Conservation (phyloP, 2,329 filamentous ascomycete genomes). For the Ophiostoma quercus region DNA sequence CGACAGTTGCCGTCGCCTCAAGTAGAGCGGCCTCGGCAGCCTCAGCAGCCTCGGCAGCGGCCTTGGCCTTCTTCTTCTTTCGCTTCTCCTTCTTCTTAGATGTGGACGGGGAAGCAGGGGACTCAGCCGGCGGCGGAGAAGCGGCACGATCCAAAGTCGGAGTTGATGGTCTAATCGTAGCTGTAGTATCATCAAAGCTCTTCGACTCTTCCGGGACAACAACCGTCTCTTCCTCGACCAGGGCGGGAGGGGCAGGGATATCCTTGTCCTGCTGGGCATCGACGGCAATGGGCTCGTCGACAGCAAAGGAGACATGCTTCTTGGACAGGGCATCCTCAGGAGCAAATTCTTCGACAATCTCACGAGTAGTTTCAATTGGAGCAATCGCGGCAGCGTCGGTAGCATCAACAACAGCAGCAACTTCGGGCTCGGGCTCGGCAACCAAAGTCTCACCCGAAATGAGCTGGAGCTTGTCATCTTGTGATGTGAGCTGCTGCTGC, state of each 20-base stretch:
- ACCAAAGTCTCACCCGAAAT: conserved; percentile 16
- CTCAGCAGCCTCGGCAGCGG: neutral
- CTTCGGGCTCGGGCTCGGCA: conserved; percentile 17
- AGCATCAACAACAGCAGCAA: neutral
- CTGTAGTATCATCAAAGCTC: neutral
- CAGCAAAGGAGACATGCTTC: conserved; percentile 6
- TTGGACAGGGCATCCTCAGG: conserved; percentile 8
- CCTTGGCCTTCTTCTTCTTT: conserved; percentile 11
- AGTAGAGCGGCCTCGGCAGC: neutral
- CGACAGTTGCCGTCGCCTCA: neutral
- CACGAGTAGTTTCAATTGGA: neutral
- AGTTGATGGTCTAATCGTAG: neutral
- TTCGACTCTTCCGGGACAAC: neutral
- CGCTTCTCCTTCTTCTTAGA: conserved; percentile 11
- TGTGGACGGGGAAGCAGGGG: neutral
- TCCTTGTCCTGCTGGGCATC: neutral
- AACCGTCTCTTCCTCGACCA: neutral
- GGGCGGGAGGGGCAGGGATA: neutral
- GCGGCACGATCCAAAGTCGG: neutral
- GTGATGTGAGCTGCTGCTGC: too few relatives aligned
- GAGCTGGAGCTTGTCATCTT: neutral
- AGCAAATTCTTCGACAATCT: conserved; percentile 1
- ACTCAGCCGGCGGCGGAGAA: neutral
- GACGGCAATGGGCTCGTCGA: neutral
- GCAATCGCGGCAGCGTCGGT: neutral